Evolutionary conservation across 2,329 filamentous ascomycete genomes (phyloP).

Genomic region (Aciculosporium take): DNA sequence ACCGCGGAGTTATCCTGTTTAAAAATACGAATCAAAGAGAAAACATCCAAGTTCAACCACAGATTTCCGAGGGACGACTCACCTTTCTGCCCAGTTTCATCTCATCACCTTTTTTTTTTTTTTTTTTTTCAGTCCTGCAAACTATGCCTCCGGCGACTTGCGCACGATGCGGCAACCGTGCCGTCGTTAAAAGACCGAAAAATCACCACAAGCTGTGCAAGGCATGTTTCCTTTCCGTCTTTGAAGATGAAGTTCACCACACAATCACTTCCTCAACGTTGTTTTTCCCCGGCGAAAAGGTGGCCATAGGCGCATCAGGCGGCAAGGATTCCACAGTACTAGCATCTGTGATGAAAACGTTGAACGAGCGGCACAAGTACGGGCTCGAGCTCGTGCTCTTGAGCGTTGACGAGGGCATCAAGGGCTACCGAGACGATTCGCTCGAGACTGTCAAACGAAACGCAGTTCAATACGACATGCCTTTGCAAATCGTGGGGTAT

Average conservation of each 20-base stretch:
- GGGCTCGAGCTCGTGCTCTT: conserved; percentile 73
- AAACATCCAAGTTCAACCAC: no score
- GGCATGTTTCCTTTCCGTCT: conserved; percentile 70
- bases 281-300: conserved; percentile 67
- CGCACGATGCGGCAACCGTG: conserved; percentile 61
- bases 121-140: background rate
- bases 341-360: conserved; percentile 82
- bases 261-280: conserved; percentile 74
- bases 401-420: conserved; percentile 94
- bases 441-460: conserved; percentile 95
- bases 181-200: conserved; percentile 85
- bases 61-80: background rate
- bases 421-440: conserved; percentile 89
- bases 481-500: conserved; percentile 83
- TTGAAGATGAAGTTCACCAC: conserved; percentile 87
- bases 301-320: conserved; percentile 91
- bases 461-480: conserved; percentile 79
- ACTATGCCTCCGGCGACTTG: conserved; percentile 70
- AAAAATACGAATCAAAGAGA: no score
- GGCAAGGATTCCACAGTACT: conserved; percentile 96
- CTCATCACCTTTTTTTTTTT: background rate
- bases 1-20: no score
- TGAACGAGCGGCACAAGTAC: conserved; percentile 83
- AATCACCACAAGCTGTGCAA: conserved; percentile 91
- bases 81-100: background rate